Evolutionary conservation across 495 filamentous ascomycete species (phyloP), one percentile per base, ranked within the genome.

Genomic region (Acidiella bohemica): DNA sequence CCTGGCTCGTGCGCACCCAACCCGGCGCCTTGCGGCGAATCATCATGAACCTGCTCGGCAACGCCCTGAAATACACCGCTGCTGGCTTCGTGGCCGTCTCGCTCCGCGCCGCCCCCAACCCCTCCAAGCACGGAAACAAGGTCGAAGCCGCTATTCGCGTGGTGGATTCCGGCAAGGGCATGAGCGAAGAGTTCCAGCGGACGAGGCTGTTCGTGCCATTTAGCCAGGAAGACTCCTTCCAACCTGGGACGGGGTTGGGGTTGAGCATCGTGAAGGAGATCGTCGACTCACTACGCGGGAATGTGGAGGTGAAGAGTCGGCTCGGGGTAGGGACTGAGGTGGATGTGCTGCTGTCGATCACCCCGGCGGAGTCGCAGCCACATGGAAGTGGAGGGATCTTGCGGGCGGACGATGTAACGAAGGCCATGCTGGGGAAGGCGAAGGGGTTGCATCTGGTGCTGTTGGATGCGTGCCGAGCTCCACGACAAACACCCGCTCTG

Each of bases 41-140:
- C 11, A 21, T 55, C 12, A 59, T 60, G 53, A 59, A 59, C 35
- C 36, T 60, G 3, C 41, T 62, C 9, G 42, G 42, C 4, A 62
- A 62, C 30, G 41, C 57, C n/a, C 31, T 62, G 11, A 62, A 62
- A 31, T 62, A 57, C 39, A 62, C 59, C 4, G 13, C 32, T 4
- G 18, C 22, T 5, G 59, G 59, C 7, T 46, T 46, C 21, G 54
- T 60, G 20, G 33, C 27, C 7, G 40, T 62, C 3, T 39, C 36
- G 12, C 47, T 61, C n/a, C 38, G 42, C n/a, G 35, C 36, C 5
- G 3, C n/a, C 22, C 25, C 47, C 12, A 19, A 6, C 14, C 31
- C 23, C 2, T 8, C 11, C 41, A 24, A 14, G 3, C 19, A 45
- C 9, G 16, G 13, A 23, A 16, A 41, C 3, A 30, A 38, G 10